These are phyloP conservation scores for Malania oleifera DNA, from an alignment of 164 flowering plant species.

Conservation along the genomic window DNA sequence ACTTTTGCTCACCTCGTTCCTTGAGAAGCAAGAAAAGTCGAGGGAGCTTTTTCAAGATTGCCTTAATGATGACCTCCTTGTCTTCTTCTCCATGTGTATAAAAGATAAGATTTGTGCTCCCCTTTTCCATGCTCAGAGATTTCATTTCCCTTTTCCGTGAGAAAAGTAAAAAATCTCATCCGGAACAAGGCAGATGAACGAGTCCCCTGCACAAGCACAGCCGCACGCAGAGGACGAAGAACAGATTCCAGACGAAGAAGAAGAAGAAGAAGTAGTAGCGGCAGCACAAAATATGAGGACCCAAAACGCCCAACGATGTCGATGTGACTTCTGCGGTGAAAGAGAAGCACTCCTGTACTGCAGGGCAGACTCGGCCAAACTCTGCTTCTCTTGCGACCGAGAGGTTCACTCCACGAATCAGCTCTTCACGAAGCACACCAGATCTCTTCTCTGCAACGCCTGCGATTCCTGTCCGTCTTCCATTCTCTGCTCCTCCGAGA, in stretches of 20 bases:
- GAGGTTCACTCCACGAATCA: conserved; percentile 69
- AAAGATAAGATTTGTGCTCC: no score
- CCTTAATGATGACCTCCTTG: no score
- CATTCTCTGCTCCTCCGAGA: conserved; percentile 55
- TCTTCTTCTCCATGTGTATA: no score
- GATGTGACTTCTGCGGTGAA: conserved; percentile 72
- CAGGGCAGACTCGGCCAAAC: conserved; percentile 78
- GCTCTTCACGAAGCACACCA: conserved; percentile 66
- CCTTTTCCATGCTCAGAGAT: no score
- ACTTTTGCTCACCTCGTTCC: no score
- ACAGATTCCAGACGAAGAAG: neutral
- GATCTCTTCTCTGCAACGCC: conserved; percentile 62
- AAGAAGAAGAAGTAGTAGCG: neutral
- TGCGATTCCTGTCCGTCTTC: conserved; percentile 57
- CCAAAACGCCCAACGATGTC: conserved; percentile 22
- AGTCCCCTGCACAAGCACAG: no score
- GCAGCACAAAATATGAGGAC: neutral
- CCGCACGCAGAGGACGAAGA: neutral
- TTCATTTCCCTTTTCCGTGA: no score
- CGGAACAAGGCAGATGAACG: no score
- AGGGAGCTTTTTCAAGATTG: no score
- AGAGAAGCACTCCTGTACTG: conserved; percentile 61
- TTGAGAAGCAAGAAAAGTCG: no score
- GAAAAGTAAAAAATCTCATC: no score
- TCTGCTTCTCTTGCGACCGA: conserved; percentile 68